phyloP scores from a whole-genome alignment of 2,329 filamentous ascomycete species.

The Arachnomyces sp. region DNA sequence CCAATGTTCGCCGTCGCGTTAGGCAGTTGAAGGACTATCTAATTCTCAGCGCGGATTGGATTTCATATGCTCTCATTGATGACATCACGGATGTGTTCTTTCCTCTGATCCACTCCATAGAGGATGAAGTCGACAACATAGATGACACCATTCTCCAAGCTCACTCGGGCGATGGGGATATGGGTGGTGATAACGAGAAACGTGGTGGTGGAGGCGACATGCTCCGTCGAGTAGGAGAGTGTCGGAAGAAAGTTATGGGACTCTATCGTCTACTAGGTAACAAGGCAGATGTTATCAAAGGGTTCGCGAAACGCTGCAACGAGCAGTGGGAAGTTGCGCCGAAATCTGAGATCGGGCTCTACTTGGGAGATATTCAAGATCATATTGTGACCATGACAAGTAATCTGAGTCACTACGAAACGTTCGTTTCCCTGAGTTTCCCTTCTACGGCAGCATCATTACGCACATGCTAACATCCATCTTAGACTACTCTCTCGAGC shows the following conservation, averaged over 20 bases:
- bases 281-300: constrained; percentile 98
- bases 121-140: constrained; percentile 94
- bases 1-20: constrained; percentile 89
- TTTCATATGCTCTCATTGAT: constrained; percentile 95
- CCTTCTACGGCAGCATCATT: background rate
- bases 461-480: constrained; percentile 9
- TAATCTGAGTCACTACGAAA: constrained; percentile 92
- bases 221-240: constrained; percentile 86
- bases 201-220: constrained; percentile 60
- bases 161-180: constrained; percentile 50
- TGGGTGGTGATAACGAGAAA: constrained; percentile 30
- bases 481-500: constrained; percentile 76
- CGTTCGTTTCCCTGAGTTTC: constrained; percentile 48
- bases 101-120: constrained; percentile 84
- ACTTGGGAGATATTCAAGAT: constrained; percentile 96
- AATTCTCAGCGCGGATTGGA: constrained; percentile 91
- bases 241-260: constrained; percentile 94
- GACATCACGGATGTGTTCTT: constrained; percentile 97
- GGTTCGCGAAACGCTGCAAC: constrained; percentile 96
- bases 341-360: constrained; percentile 91
- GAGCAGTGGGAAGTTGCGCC: constrained; percentile 97
- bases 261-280: constrained; percentile 88
- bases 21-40: constrained; percentile 91
- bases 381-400: constrained; percentile 99
- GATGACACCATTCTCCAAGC: constrained; percentile 83